These are phyloP conservation scores for Helenozyma rhizophorensis DNA, from an alignment of 805 yeast species.

Conservation along the genomic window DNA sequence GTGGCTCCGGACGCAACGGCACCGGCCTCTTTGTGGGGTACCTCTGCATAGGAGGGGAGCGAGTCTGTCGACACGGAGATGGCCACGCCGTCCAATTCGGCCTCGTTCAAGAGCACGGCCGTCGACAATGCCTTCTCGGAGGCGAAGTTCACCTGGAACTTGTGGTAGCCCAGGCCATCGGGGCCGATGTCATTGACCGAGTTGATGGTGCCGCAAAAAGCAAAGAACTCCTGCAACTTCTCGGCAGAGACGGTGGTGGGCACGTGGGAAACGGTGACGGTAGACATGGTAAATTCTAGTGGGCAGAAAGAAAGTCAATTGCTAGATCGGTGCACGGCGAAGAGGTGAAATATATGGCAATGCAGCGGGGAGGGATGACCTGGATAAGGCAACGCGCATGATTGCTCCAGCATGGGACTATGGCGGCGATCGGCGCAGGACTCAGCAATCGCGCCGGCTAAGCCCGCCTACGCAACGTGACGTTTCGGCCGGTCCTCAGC, in stretches of 20 bases:
- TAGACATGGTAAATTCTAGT: conserved; percentile 24
- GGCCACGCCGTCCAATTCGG: conserved; percentile 59
- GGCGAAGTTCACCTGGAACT: conserved; percentile 51
- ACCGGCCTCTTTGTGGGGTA: conserved; percentile 1
- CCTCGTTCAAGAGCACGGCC: conserved; percentile 67
- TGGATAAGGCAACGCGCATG: too few relatives aligned
- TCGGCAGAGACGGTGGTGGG: conserved; percentile 45
- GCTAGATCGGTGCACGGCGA: too few relatives aligned
- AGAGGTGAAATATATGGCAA: too few relatives aligned
- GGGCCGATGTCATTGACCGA: conserved; percentile 29
- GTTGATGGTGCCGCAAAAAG: conserved; percentile 62
- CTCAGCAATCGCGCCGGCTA: too few relatives aligned
- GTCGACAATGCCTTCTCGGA: conserved; percentile 61
- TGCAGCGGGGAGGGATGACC: too few relatives aligned
- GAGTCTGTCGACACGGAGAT: conserved; percentile 39
- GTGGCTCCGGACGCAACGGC: conserved; percentile 5
- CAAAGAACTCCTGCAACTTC: conserved; percentile 61
- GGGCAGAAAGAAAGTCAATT: too few relatives aligned
- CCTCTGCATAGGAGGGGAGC: conserved; percentile 16
- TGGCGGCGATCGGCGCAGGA: too few relatives aligned
- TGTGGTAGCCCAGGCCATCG: conserved; percentile 24
- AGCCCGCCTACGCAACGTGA: too few relatives aligned
- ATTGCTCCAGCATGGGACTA: too few relatives aligned
- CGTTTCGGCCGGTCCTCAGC: too few relatives aligned
- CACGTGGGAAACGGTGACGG: conserved; percentile 55